Conservation (phyloP, 495 filamentous ascomycete species). For the Aspergillus biplanus region DNA sequence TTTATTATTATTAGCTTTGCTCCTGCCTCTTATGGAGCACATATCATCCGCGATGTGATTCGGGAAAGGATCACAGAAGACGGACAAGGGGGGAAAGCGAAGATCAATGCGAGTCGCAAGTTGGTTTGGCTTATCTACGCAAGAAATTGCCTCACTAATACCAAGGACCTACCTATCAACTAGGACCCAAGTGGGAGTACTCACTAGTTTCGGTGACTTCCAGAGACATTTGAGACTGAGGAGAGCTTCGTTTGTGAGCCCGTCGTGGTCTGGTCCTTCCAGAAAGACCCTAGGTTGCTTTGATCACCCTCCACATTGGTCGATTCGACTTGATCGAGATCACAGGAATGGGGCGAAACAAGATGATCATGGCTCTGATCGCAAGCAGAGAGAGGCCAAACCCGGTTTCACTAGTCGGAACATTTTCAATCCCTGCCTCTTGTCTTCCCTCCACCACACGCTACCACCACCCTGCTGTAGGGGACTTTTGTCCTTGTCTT, state of each 20-base stretch:
- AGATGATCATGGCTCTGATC: not conserved
- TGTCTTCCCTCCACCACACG: not conserved
- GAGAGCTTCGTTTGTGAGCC: not conserved
- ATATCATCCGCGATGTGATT: too few relatives aligned
- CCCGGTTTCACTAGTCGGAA: not conserved
- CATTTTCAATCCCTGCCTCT: not conserved
- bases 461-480: too few relatives aligned
- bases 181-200: too few relatives aligned
- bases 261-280: not conserved
- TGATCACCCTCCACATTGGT: conserved; percentile 2
- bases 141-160: not conserved
- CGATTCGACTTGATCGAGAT: not conserved
- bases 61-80: too few relatives aligned
- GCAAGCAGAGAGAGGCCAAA: not conserved
- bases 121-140: too few relatives aligned
- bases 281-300: not conserved
- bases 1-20: too few relatives aligned
- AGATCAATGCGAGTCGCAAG: too few relatives aligned
- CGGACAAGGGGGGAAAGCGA: too few relatives aligned
- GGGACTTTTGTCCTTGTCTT: not conserved
- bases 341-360: not conserved
- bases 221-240: not conserved
- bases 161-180: too few relatives aligned
- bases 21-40: too few relatives aligned
- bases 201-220: not conserved